Evolutionary conservation across 2,329 filamentous ascomycete genomes (phyloP).

Genomic region (Aspergillus oerlinghausenensis): DNA sequence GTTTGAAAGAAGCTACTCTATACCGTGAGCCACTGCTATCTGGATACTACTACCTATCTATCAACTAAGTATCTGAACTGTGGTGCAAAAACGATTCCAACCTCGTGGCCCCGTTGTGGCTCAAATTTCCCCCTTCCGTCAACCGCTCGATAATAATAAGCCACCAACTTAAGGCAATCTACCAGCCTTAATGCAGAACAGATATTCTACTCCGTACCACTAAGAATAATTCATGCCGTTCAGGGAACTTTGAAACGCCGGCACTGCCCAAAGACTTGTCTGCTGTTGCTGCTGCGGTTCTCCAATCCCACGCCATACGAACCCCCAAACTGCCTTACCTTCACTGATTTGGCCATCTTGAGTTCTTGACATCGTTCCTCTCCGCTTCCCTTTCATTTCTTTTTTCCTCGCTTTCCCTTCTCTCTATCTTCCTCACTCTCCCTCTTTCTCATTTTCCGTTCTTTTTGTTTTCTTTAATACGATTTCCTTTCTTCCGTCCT

Average conservation of each 20-base stretch:
- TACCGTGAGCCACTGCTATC: no score
- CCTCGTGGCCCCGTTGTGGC: background rate
- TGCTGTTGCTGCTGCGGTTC: conserved; percentile 8
- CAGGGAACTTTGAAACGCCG: conserved; percentile 21
- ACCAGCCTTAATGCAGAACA: background rate
- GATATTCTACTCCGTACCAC: background rate
- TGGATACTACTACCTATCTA: background rate
- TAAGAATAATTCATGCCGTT: conserved; percentile 7
- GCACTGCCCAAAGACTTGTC: conserved; percentile 13
- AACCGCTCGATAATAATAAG: background rate
- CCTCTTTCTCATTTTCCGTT: background rate
- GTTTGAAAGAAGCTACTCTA: no score
- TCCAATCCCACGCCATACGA: conserved; percentile 3
- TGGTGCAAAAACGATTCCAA: background rate
- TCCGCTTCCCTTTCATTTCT: conserved; percentile 1
- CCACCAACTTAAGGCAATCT: background rate
- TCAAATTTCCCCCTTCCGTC: background rate
- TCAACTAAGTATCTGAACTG: background rate
- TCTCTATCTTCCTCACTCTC: conserved; percentile 8
- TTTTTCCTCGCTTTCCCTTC: conserved; percentile 3
- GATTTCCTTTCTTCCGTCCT: conserved; percentile 11
- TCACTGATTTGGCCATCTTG: background rate
- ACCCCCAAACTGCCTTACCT: background rate
- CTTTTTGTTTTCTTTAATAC: conserved; percentile 8
- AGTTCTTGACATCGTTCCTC: background rate